These are phyloP conservation scores for Cicer judaicum DNA, from an alignment of 306 rosid genomes.

Conservation along the genomic window DNA sequence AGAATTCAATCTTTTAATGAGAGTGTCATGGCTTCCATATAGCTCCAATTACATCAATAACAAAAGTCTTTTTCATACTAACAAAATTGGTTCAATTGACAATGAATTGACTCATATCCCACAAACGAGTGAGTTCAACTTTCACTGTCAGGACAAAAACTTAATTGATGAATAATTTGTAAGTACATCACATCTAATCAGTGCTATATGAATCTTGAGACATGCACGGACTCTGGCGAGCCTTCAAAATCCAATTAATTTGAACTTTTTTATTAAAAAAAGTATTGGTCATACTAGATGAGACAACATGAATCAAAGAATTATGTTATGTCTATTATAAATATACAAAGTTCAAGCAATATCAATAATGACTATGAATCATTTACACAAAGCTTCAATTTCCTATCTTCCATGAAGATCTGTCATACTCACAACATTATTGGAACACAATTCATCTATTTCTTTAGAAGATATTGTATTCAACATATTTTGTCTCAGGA, in stretches of 20 bases:
- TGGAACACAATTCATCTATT: not conserved
- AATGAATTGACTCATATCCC: too few relatives aligned
- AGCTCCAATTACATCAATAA: not conserved
- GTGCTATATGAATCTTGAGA: too few relatives aligned
- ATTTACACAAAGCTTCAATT: not conserved
- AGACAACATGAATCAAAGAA: not conserved
- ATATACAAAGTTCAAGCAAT: not conserved
- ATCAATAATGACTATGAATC: not conserved
- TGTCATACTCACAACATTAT: not conserved
- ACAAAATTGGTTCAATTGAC: too few relatives aligned
- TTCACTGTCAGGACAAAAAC: too few relatives aligned
- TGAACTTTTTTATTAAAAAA: too few relatives aligned
- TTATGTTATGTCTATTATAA: not conserved
- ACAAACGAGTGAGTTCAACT: too few relatives aligned
- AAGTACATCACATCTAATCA: too few relatives aligned
- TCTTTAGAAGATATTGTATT: not conserved
- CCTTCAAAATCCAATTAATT: too few relatives aligned
- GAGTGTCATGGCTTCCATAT: conserved; percentile 3
- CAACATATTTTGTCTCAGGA: not conserved
- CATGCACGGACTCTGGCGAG: too few relatives aligned
- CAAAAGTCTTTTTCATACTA: not conserved
- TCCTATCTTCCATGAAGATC: conserved; percentile 9
- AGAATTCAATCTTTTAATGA: too few relatives aligned
- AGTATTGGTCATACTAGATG: too few relatives aligned
- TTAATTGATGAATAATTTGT: too few relatives aligned